Evolutionary conservation across 1,284 basidiomycete genomes (phyloP), one percentile per base, ranked within the genome.

Genomic region (Ustilago sp.): DNA sequence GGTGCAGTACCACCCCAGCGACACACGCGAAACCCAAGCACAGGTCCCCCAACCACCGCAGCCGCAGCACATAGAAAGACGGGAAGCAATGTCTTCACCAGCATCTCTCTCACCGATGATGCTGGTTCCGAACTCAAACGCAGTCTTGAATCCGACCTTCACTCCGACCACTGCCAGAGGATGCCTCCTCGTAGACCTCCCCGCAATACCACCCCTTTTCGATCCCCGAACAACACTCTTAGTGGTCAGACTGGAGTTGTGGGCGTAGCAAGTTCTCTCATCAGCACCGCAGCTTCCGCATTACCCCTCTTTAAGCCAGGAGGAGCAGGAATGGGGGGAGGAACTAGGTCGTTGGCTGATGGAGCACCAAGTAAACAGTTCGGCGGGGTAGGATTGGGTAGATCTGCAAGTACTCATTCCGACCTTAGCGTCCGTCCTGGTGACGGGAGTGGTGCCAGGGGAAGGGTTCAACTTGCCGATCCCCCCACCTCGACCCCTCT

Each of bases 71-170:
- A 74, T 36, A 28, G 52, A 1, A 74, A 74, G 47, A 65, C 54
- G 28, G 62, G 63, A n/a, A 69, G 66, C 38, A 67, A 55, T 32
- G 63, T 73, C 2, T 77, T 77, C 38, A 77, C 74, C 31, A 63
- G 59, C 48, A 77, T 77, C 52, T 69, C 66, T 5, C 63, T 77
- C 1, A 55, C 56, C 39, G 74, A 77, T 23, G 69, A 77, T 19
- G 74, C 74, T 4, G 50, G 45, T 23, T 38, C 41, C n/a, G 66
- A 77, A 41, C 58, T 77, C 41, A 64, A 61, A 43, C 45, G 60
- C 23, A 66, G 59, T 34, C 58, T 77, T 9, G 69, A 73, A 19
- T 55, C 53, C 17, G 67, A 73, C 28, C 6, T 69, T 19, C 59
- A 61, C 23, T 31, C 55, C 23, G 68, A 62, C 28, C 62, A 60